A percentile compares a stretch with the other conserved stretches of the same genome.
These are phyloP conservation scores for Chaetothyriales sp. DNA, from an alignment of 2,329 filamentous ascomycete species.

Conservation along the genomic window DNA sequence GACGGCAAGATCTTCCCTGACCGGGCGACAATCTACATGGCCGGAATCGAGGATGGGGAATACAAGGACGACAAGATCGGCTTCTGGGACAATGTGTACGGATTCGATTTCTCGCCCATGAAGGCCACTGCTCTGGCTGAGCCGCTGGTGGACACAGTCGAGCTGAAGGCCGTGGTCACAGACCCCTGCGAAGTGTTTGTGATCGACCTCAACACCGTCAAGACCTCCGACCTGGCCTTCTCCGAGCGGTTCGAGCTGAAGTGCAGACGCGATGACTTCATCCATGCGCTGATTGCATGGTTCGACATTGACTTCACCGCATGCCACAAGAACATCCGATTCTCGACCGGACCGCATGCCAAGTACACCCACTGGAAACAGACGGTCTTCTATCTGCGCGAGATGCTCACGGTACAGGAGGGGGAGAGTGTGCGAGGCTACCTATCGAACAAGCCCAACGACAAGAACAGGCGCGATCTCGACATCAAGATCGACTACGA, in stretches of 20 bases:
- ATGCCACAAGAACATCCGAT: constrained; percentile 94
- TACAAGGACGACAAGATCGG: constrained; percentile 99
- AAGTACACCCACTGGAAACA: constrained; percentile 99
- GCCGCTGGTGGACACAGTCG: constrained; percentile 92
- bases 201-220: constrained; percentile 87
- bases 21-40: constrained; percentile 94
- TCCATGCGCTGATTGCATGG: constrained; percentile 94
- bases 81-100: constrained; percentile 99
- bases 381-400: constrained; percentile 93
- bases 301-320: constrained; percentile 98
- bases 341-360: constrained; percentile 92
- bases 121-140: constrained; percentile 89
- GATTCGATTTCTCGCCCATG: constrained; percentile 88
- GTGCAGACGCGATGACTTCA: constrained; percentile 76
- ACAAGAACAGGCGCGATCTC: constrained; percentile 85
- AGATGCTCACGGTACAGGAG: constrained; percentile 80
- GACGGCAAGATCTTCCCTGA: constrained; percentile 95
- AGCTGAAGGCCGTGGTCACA: constrained; percentile 91
- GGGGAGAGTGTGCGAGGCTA: constrained; percentile 63
- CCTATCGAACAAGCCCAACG: constrained; percentile 72
- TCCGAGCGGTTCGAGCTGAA: constrained; percentile 59
- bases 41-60: constrained; percentile 93
- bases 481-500: constrained; percentile 80
- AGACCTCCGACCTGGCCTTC: constrained; percentile 69
- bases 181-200: constrained; percentile 74